Conservation (phyloP, 2,329 filamentous ascomycete genomes). For the Fusarium sp. region DNA sequence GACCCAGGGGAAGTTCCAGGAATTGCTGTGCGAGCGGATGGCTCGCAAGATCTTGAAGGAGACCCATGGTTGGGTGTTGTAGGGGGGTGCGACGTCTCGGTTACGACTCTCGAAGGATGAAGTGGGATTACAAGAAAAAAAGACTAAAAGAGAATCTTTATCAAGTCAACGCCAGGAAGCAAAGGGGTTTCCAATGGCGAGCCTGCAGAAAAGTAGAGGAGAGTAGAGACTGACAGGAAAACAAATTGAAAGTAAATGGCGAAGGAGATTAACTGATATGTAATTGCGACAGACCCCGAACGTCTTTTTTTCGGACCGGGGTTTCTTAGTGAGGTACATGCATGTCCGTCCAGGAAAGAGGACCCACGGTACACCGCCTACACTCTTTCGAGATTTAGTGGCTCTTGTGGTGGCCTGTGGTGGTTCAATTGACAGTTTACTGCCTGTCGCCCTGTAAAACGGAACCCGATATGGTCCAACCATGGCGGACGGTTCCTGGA, state of each 20-base stretch:
- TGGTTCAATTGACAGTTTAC: conserved; percentile 18
- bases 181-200: conserved; percentile 33
- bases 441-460: conserved; percentile 22
- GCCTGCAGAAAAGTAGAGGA: conserved; percentile 23
- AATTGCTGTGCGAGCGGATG: conserved; percentile 64
- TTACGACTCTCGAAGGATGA: conserved; percentile 6
- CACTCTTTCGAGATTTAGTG: conserved; percentile 28
- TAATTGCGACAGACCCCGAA: conserved; percentile 46
- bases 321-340: conserved; percentile 16
- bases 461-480: conserved; percentile 12
- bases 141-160: background rate
- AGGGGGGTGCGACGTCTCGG: conserved; percentile 7
- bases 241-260: conserved; percentile 34
- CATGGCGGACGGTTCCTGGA: conserved; percentile 31
- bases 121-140: background rate
- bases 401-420: conserved; percentile 3
- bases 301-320: conserved; percentile 45
- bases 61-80: conserved; percentile 61
- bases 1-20: conserved; percentile 59
- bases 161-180: conserved; percentile 27
- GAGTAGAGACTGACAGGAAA: conserved; percentile 35
- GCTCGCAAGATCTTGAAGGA: conserved; percentile 65
- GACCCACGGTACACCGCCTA: conserved; percentile 40
- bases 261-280: conserved; percentile 51
- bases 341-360: background rate